Conservation (phyloP, 2,329 filamentous ascomycete species). For the Clonostachys chloroleuca region DNA sequence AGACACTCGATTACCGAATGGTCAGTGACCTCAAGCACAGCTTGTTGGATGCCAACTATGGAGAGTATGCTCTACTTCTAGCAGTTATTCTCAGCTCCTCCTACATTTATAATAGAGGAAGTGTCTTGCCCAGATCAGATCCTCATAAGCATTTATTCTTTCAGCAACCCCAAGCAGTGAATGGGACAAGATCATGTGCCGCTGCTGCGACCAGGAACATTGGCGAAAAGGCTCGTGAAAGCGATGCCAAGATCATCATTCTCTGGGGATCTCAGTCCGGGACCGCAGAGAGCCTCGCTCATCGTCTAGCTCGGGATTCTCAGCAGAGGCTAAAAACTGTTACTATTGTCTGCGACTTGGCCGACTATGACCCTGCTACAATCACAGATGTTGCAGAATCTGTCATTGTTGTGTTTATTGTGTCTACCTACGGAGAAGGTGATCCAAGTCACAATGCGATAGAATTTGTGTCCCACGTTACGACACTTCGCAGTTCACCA, state of each 20-base stretch:
- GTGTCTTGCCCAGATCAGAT: not conserved
- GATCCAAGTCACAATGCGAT: constrained; percentile 98
- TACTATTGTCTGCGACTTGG: constrained; percentile 5
- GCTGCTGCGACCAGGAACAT: not conserved
- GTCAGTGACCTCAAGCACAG: not conserved
- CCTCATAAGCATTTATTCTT: not conserved
- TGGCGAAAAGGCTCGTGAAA: not conserved
- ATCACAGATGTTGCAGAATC: not conserved
- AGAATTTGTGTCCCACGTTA: constrained; percentile 81
- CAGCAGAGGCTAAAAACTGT: constrained; percentile 56
- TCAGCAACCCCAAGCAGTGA: not conserved
- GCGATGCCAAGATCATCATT: not conserved
- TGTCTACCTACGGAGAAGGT: constrained; percentile 96
- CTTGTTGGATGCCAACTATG: not conserved
- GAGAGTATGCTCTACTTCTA: not conserved
- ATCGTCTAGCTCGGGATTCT: constrained; percentile 82
- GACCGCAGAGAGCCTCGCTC: constrained; percentile 89
- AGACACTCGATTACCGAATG: not conserved
- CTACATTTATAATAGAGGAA: not conserved
- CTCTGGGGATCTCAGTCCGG: constrained; percentile 88
- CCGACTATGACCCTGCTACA: constrained; percentile 1
- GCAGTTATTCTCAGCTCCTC: not conserved
- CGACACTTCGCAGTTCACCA: constrained; percentile 51
- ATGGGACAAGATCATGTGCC: not conserved
- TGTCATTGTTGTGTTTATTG: constrained; percentile 11